Conservation (phyloP, 2,329 filamentous ascomycete species). For the Mollisiaceae sp. region DNA sequence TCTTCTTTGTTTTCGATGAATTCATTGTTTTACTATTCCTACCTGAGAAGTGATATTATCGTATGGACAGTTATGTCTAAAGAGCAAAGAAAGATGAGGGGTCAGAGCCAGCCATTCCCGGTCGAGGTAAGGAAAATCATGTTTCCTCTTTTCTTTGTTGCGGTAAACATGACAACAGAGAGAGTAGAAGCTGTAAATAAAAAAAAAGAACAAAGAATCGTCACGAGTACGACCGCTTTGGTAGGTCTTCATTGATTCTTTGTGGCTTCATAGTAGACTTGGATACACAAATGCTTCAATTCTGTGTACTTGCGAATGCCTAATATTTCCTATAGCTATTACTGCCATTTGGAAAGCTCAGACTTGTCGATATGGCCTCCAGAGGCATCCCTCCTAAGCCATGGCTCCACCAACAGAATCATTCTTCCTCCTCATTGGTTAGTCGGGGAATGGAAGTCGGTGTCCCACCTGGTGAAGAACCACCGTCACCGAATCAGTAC, state of each 20-base stretch:
- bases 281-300: background rate
- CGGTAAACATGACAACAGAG: background rate
- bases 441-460: background rate
- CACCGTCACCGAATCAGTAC: background rate
- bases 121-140: background rate
- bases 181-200: conserved; percentile 2
- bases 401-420: background rate
- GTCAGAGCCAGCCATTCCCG: background rate
- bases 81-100: background rate
- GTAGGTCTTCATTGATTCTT: background rate
- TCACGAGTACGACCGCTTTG: background rate
- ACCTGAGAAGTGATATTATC: background rate
- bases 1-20: background rate
- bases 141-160: background rate
- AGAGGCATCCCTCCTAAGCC: background rate
- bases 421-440: background rate
- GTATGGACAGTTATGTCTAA: background rate
- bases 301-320: background rate
- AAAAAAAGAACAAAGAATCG: background rate
- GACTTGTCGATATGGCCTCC: background rate
- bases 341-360: background rate
- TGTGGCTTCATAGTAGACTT: background rate
- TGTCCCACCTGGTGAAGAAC: background rate
- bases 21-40: conserved; percentile 2
- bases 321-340: too few relatives aligned